These are phyloP conservation scores for Coemansia sp. DNA, from an alignment of 192 early-diverging fungal genomes.

Conservation along the genomic window DNA sequence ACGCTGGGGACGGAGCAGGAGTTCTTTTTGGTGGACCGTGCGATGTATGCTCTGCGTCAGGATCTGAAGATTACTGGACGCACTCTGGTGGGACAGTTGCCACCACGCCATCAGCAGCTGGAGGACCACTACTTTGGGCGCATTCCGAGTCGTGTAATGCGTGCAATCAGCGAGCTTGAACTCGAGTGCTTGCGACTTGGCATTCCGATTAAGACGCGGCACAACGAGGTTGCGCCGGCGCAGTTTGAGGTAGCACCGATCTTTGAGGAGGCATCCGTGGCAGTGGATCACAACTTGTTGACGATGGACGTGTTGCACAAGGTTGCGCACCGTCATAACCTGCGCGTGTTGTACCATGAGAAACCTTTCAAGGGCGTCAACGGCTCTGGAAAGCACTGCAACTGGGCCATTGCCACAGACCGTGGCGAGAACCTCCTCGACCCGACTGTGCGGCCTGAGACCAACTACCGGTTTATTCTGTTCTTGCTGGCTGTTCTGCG, in stretches of 20 bases:
- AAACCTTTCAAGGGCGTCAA: slow-evolving; percentile 99
- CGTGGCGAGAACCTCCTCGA: slow-evolving; percentile 95
- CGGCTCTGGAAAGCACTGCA: slow-evolving; percentile 98
- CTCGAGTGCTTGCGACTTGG: slow-evolving; percentile 91
- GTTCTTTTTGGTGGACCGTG: slow-evolving; percentile 97
- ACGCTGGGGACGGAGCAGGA: slow-evolving; percentile 98
- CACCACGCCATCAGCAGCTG: slow-evolving; percentile 97
- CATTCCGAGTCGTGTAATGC: slow-evolving; percentile 89
- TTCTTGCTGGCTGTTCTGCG: slow-evolving; percentile 90
- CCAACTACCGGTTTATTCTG: slow-evolving; percentile 97
- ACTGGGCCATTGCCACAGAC: slow-evolving; percentile 96
- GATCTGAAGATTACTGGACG: slow-evolving; percentile 97
- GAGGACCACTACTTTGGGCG: slow-evolving; percentile 99
- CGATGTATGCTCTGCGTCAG: slow-evolving; percentile 87
- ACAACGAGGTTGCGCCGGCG: slow-evolving; percentile 98
- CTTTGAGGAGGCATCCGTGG: slow-evolving; percentile 93
- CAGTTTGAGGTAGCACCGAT: slow-evolving; percentile 99
- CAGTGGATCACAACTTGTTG: slow-evolving; percentile 98
- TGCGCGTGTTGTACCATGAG: slow-evolving; percentile 98
- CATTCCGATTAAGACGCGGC: slow-evolving; percentile 97
- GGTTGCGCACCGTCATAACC: slow-evolving; percentile 95
- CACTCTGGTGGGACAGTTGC: slow-evolving; percentile 88
- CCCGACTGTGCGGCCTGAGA: slow-evolving; percentile 93
- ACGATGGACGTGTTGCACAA: slow-evolving; percentile 97
- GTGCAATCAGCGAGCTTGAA: slow-evolving; percentile 89